Percentiles rank a stretch among this genome's conserved stretches.
phyloP scores from a whole-genome alignment of 345 rosid species.

The Cardamine chenopodiifolia region DNA sequence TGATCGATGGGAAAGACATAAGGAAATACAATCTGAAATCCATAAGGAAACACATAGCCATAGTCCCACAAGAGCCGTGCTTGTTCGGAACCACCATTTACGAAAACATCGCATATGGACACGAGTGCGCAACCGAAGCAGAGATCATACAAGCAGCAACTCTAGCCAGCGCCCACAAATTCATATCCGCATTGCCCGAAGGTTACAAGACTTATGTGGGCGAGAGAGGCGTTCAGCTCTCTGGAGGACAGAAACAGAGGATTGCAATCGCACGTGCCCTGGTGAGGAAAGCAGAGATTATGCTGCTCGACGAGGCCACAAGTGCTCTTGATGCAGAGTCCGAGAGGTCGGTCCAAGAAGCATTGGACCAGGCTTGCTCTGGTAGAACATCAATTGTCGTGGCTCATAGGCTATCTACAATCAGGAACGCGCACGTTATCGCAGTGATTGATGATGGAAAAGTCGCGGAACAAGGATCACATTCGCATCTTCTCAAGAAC shows the following conservation, averaged over 20 bases:
- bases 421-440: constrained; percentile 82
- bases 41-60: constrained; percentile 80
- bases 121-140: constrained; percentile 78
- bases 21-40: constrained; percentile 92
- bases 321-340: constrained; percentile 95
- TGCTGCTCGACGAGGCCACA: constrained; percentile 96
- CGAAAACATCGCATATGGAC: constrained; percentile 94
- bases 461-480: constrained; percentile 95
- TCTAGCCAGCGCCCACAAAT: constrained; percentile 85
- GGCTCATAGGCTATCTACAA: constrained; percentile 86
- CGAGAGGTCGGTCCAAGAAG: constrained; percentile 92
- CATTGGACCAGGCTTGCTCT: constrained; percentile 85
- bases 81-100: constrained; percentile 78
- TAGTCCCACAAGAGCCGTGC: constrained; percentile 97
- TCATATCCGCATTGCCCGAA: constrained; percentile 75
- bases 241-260: constrained; percentile 98
- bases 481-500: constrained; percentile 78
- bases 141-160: constrained; percentile 96
- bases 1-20: constrained; percentile 93
- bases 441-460: constrained; percentile 94
- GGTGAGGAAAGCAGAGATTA: constrained; percentile 78
- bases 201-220: constrained; percentile 89
- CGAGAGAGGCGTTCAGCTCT: constrained; percentile 89
- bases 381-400: constrained; percentile 92
- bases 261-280: constrained; percentile 84